Conservation (phyloP, 805 yeast genomes). For the Clavispora phyllophila region DNA sequence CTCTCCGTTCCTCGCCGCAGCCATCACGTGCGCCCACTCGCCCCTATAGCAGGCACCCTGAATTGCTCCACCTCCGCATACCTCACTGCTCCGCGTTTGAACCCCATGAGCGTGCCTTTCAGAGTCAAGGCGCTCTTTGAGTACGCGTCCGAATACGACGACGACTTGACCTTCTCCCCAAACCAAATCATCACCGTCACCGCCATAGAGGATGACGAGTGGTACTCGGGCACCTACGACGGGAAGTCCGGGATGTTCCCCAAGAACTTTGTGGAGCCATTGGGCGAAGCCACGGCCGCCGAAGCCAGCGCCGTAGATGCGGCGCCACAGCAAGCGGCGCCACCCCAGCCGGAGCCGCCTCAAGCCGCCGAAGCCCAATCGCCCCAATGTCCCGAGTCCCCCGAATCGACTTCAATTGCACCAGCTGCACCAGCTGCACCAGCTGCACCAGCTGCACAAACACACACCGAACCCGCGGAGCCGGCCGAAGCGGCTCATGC, state of each 20-base stretch:
- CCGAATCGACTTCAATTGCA: no score
- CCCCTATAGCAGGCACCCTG: no score
- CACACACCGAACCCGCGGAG: no score
- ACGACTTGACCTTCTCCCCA: conserved; percentile 68
- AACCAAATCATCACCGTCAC: conserved; percentile 74
- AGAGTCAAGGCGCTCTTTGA: conserved; percentile 63
- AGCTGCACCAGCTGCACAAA: no score
- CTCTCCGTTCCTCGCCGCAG: no score
- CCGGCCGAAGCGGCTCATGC: no score
- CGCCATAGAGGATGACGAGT: conserved; percentile 82
- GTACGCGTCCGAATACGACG: conserved; percentile 60
- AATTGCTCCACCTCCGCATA: no score
- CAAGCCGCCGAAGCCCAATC: conserved; percentile 14
- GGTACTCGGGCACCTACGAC: conserved; percentile 72
- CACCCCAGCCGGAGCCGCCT: conserved; percentile 3
- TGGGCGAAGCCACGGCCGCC: neutral
- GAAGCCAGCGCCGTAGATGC: neutral
- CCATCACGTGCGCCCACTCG: no score
- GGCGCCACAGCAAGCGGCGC: conserved; percentile 19
- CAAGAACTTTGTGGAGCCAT: conserved; percentile 61
- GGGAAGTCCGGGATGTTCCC: conserved; percentile 84
- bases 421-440: no score
- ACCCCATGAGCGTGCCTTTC: conserved; percentile 45
- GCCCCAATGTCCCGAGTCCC: no score
- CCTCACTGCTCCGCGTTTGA: no score